Base-by-base conservation (phyloP, 768 basidiomycete genomes). In the Rhodosporidiobolus odoratus region DNA sequence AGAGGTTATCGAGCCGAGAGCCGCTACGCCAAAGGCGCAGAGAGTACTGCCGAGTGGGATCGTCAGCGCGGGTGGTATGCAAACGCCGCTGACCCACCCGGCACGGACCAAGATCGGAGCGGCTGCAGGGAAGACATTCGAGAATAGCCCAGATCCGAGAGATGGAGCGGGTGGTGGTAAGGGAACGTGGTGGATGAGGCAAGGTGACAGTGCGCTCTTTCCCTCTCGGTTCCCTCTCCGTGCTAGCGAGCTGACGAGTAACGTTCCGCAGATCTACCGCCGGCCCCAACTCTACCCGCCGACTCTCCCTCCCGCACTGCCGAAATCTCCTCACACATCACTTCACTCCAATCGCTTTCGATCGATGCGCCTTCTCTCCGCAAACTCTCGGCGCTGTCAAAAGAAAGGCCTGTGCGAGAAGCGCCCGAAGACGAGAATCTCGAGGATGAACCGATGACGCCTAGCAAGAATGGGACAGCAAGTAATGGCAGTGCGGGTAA, bases 341-440 rank as follows among this genome's bases (percentile, higher is more conserved):
- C 57, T 30, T 3, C 62, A 10, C 23, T 66, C 30, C 53, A 50
- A 32, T 2, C 38, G 8, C 52, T 58, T 13, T 58, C 56, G 32
- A 43, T 68, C n/a, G 65, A 64, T 25, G 34, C 45, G 25, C 23
- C 10, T 4, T 53, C 45, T 6, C 38, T 68, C 10, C 41, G 43
- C 13, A 47, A 57, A 48, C n/a, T 74, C 7, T 62, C 66, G 30
- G 23, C 17, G 3, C 25, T 74, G 8, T 68, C 73, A 56, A 43
- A 57, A 32, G 73, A 75, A 58, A 68, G 74, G 32, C 75, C 74
- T 2, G 41, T 74, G 16, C 64, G 65, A 7, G 77, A 77, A 0
- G 66, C 53, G 13, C n/a, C n/a, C n/a, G n/a, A n/a, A n/a, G 71
- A 47, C 23, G 72, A 58, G 52, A 58, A 35, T 0, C 62, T 23